Base-by-base conservation (phyloP, 2,329 filamentous ascomycete species). In the Dichotomopilus funicola region DNA sequence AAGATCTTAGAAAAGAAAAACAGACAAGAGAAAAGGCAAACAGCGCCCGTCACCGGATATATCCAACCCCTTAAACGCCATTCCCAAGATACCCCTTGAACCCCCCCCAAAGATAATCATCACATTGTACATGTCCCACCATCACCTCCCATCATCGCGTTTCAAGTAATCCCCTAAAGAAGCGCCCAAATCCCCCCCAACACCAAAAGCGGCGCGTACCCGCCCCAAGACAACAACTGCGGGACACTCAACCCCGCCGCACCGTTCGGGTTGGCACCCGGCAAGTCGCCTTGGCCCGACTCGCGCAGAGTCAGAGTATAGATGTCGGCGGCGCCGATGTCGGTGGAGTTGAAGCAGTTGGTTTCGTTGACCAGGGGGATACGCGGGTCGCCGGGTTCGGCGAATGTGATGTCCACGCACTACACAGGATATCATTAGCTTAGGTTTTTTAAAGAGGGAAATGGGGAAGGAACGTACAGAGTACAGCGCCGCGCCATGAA, bases 391-490 rank as follows among this genome's bases (percentile, higher is more conserved):
- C 83, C 75, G 31, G 88, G 88, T 1, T 91, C 88, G 48, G 86
- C 89, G 64, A 97, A 95, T 47, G 87, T 92, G 65, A 97, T 95
- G 68, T 97, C 92, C 63, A 95, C 91, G 68, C 94, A 97, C 90
- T 96, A 42, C 49, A 9, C 31, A 47, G 3, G 5, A 13, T 6
- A 12, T 6, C 34, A 12, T 41, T 12, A 27, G 40, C 9, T 9
- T 5, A 4, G 7, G 34, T 37, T 37, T 7, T 3, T 27, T 7
- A 36, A 12, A 9, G n/a, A n/a, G 3, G 5, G 43, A 34, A 6
- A 27, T n/a, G n/a, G 44, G 35, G 11, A 27, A 42, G 44, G 49
- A n/a, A 74, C 86, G 63, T 76, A 91, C 88, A 59, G 88, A 91
- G 68, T 86, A 96, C 41, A 96, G 71, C 5, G 88, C 79, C 1